A percentile compares a stretch with the other conserved stretches of the same genome.
Evolutionary conservation across 2,329 filamentous ascomycete genomes (phyloP).

Genomic region (Colletotrichum limetticola): DNA sequence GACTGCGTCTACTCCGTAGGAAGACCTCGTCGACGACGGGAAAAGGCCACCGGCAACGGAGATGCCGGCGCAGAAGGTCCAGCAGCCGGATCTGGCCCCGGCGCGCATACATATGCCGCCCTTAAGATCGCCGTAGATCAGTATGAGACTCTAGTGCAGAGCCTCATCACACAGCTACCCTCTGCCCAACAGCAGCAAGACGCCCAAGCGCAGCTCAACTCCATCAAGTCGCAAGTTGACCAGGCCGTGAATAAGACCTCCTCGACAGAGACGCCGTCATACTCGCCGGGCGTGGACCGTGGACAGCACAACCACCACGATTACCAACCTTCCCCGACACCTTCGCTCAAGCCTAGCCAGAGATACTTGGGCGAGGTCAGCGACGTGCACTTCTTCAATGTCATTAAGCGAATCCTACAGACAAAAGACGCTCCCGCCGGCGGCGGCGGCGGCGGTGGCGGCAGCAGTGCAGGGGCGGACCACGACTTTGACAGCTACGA

Average conservation of each 20-base stretch:
- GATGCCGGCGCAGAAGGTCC: not conserved
- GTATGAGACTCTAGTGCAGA: not conserved
- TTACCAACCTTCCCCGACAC: not conserved
- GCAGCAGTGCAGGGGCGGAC: not conserved
- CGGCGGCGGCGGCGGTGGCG: not conserved
- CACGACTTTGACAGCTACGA: slow-evolving; percentile 41
- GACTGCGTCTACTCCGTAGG: slow-evolving; percentile 34
- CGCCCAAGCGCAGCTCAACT: not conserved
- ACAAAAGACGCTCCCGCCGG: not conserved
- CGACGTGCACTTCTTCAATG: slow-evolving; percentile 49
- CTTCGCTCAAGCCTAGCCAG: slow-evolving; percentile 20
- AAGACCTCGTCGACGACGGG: not conserved
- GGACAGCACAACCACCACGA: not conserved
- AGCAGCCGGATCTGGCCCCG: too few species aligned
- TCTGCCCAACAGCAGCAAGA: not conserved
- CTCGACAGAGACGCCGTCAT: not conserved
- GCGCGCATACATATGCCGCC: not conserved
- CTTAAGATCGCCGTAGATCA: not conserved
- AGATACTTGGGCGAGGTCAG: slow-evolving; percentile 50
- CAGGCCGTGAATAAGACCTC: not conserved
- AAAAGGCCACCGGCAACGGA: not conserved
- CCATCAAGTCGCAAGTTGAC: not conserved
- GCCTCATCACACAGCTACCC: not conserved
- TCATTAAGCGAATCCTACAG: slow-evolving; percentile 42
- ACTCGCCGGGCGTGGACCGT: not conserved